phyloP scores from a whole-genome alignment of 495 filamentous ascomycete genomes.

The Massariosphaeria phaeospora region DNA sequence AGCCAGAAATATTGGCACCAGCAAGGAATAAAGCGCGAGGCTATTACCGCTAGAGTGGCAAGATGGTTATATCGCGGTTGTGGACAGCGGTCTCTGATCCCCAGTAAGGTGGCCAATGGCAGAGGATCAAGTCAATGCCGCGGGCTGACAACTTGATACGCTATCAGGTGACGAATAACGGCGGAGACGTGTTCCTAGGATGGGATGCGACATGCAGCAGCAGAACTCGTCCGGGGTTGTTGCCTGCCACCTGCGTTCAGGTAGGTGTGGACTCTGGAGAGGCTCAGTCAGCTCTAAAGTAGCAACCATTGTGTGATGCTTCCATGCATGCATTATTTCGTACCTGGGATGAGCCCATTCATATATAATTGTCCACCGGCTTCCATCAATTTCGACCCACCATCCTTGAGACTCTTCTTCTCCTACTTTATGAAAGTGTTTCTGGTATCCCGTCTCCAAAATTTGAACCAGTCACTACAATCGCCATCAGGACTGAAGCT shows the following conservation, averaged over 20 bases:
- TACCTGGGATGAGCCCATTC: neutral
- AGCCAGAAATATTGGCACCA: neutral
- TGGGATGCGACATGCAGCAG: constrained; percentile 13
- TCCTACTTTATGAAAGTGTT: too few species aligned
- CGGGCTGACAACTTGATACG: constrained; percentile 8
- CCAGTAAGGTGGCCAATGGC: neutral
- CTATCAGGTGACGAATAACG: neutral
- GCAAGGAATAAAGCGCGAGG: neutral
- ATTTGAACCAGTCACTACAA: neutral
- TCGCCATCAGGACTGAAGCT: neutral
- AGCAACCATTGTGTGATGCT: neutral
- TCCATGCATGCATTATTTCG: neutral
- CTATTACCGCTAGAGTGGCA: constrained; percentile 8
- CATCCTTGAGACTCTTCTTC: neutral
- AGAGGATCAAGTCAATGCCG: neutral
- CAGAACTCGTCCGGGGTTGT: neutral
- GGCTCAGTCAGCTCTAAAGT: constrained; percentile 25
- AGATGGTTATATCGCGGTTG: neutral
- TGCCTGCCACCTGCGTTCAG: neutral
- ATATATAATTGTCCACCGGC: constrained; percentile 7
- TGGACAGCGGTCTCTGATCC: neutral
- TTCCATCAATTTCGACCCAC: neutral
- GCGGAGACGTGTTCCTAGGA: neutral
- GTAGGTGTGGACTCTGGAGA: neutral
- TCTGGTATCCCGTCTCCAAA: neutral